These are phyloP conservation scores for Agaricales sp. DNA, from an alignment of 1,284 basidiomycete species.

Conservation along the genomic window DNA sequence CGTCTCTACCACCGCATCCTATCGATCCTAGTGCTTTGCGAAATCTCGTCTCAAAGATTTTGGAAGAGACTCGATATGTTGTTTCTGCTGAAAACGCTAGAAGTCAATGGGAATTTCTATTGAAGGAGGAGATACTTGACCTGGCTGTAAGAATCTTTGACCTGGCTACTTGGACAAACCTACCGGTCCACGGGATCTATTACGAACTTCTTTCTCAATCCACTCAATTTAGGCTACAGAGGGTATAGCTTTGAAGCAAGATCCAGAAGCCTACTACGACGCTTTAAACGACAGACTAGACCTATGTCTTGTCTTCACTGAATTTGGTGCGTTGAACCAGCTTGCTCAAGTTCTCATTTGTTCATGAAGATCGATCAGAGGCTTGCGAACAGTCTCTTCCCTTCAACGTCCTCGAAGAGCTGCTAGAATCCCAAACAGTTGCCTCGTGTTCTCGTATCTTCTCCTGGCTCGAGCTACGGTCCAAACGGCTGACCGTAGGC, in stretches of 20 bases:
- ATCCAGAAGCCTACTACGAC: conserved; percentile 32
- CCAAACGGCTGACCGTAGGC: conserved; percentile 53
- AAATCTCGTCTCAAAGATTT: conserved; percentile 33
- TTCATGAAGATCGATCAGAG: too few relatives aligned
- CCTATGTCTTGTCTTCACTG: conserved; percentile 43
- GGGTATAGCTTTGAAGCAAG: conserved; percentile 37
- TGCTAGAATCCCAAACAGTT: conserved; percentile 77
- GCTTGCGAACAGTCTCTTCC: conserved; percentile 44
- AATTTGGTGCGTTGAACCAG: conserved; percentile 46
- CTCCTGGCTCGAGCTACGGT: conserved; percentile 71
- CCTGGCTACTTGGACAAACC: neutral
- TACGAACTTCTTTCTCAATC: neutral
- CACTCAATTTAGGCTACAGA: conserved; percentile 42
- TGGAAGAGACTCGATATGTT: conserved; percentile 32
- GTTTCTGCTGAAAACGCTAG: conserved; percentile 47
- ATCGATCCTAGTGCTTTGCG: conserved; percentile 36
- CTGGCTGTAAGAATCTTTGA: conserved; percentile 48
- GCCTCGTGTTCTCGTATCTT: conserved; percentile 74
- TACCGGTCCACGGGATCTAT: too few relatives aligned
- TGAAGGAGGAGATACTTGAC: conserved; percentile 57
- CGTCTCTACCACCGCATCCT: conserved; percentile 40
- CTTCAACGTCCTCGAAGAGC: conserved; percentile 59
- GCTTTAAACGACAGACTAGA: conserved; percentile 38
- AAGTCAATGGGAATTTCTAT: conserved; percentile 61
- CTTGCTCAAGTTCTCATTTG: conserved; percentile 48